Base-by-base conservation (phyloP, 345 rosid genomes). In the Microthlaspi erraticum region DNA sequence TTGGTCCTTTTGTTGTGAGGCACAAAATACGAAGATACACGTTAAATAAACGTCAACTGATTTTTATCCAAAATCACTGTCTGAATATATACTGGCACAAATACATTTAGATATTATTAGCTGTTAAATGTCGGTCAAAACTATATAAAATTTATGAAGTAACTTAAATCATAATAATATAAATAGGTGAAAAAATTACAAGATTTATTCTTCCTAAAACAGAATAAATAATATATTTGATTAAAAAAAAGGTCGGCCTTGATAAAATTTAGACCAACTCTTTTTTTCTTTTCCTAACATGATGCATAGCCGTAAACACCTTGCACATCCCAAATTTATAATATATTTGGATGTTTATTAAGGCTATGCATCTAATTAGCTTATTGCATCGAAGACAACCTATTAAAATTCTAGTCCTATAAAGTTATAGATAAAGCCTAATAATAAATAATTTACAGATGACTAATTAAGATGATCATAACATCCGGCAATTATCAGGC, bases 271-370 rank as follows among this genome's bases (percentile, higher is more conserved):
- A 17, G 49, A 49, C 51, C 67, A 70, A 20, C 34, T 10, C 62
- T 12, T 13, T 11, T 10, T 42, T 10, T 31, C 2, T 7, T 52
- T 5, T 12, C 31, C 10, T 32, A 55, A 18, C 18, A 31, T 2
- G 42, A 29, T 54, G 33, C 43, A n/a, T 5, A 16, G 8, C 45
- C 6, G 45, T 5, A 36, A 23, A 56, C 54, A 60, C 70, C 65
- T 7, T 36, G 46, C 57, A 56, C 73, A 70, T 70, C 66, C 31
- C 66, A 59, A 37, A 70, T 48, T 16, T 58, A 13, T 17, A 12
- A 16, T 5, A 53, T 58, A 23, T 59, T 49, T 70, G 74, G 66
- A 59, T 37, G 66, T 38, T 49, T 14, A 5, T 16, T 7, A 10
- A 37, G 39, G 64, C 20, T 33, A n/a, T 26, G 58, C 26, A 26